Base-by-base conservation (phyloP, 495 filamentous ascomycete genomes). In the Hypoxylon perforatum region DNA sequence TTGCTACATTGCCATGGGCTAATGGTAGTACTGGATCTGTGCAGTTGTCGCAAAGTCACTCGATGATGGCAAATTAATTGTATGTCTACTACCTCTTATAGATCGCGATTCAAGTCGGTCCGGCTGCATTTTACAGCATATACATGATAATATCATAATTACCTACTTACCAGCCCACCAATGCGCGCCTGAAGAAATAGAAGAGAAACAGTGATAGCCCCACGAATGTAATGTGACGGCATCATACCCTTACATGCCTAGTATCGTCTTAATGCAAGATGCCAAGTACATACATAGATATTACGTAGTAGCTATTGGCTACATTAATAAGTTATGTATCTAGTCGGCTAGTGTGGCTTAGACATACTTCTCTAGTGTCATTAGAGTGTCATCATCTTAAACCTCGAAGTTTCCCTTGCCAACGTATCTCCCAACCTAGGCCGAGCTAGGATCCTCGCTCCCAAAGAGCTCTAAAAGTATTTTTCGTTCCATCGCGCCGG, bases 291-390 rank as follows among this genome's bases (percentile, higher is more conserved):
- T 41, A 41, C 38, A 4, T 41, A 3, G 4, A n/a, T 41, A 11
- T 3, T n/a, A 41, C 38, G 6, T n/a, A 41, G 38, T n/a, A 4
- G 38, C 38, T 41, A 41, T 15, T n/a, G 4, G 11, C 30, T 11
- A 35, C 5, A 35, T 35, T 35, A 11, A n/a, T n/a, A n/a, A n/a
- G n/a, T n/a, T n/a, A n/a, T n/a, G n/a, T n/a, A n/a, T n/a, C n/a
- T n/a, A n/a, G n/a, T n/a, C n/a, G n/a, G n/a, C n/a, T 28, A 53
- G 44, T 47, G 48, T 63, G 58, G 58, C 65, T 67, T 63, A 67
- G 58, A 28, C 35, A 52, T 5, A 35, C 21, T 39, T 4, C 57
- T 18, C 18, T 21, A 41, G 38, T n/a, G 12, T 41, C n/a, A 10
- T 17, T 18, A 0, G 36, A 25, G 59, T 68, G 65, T 63, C 60